Evolutionary conservation across 148 eudicot species (phyloP), one percentile per base, ranked within the genome.

Genomic region (Hydrangea macrophylla): DNA sequence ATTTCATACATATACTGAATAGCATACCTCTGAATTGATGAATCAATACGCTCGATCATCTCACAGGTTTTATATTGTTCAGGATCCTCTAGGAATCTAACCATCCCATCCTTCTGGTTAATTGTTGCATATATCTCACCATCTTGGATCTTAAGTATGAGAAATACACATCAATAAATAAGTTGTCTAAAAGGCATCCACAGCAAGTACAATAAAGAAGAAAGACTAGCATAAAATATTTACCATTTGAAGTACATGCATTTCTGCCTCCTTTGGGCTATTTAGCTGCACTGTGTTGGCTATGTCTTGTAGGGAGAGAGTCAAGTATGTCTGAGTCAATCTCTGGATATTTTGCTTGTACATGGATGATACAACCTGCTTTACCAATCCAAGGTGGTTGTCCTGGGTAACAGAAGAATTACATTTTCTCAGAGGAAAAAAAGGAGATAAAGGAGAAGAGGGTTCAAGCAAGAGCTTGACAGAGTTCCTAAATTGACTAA

Each of bases 91-190:
- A 90, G 78, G 75, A 93, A 93, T 79, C 86, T 83, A 74, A 93
- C 98, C 98, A 93, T 93, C 76, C 98, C 98, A 78, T 93, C 98
- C 83, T 90, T 93, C 84, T 93, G 98, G 82, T 93, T 93, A 37
- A 93, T 93, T 54, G 85, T 81, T 33, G 97, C 97, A 81, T 82
- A 79, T 27, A 91, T 91, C 69, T 91, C 88, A 45, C 96, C 92
- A 69, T 90, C 95, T 75, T 93, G 85, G 35, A 93, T 90, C 98
- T 93, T 69, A 27, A 50, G 72, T 10, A 50, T n/a, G 8, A n/a
- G 20, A 54, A 1, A 17, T n/a, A 31, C n/a, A 58, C 54, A 40
- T 30, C 9, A 57, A 45, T 22, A 24, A n/a, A n/a, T n/a, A n/a
- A n/a, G n/a, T n/a, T n/a, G n/a, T n/a, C n/a, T n/a, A n/a, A n/a